Base-by-base conservation (phyloP, 1,284 basidiomycete species). In the Austroboletus niveus region DNA sequence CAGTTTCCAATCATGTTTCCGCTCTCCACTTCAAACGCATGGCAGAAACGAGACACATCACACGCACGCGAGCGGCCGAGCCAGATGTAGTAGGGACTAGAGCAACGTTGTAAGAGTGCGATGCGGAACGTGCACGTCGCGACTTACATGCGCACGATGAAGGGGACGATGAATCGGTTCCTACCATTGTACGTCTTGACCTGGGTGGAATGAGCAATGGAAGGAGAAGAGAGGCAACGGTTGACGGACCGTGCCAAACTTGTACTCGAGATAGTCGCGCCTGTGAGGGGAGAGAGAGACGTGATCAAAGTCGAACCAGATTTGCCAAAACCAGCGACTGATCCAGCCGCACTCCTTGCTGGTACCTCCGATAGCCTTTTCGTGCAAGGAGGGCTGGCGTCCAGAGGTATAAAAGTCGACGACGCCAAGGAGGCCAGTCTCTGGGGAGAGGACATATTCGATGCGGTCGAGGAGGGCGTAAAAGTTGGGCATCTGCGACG, bases 241-340 rank as follows among this genome's bases (percentile, higher is more conserved):
- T 24, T 8, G 29, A 29, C 29, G 6, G 29, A 29, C 29, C 29
- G 29, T 29, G 29, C 29, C 29, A 29, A 29, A 29, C 29, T 29
- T 29, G 29, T 29, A 29, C 29, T 29, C 29, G 29, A 29, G 29
- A 29, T 29, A 29, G 29, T 29, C 29, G 29, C 29, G 29, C 9
- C 29, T 29, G 29, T 29, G 84, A 2, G 84, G 83, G 41, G 86
- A 84, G 1, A 92, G 65, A 53, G 84, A 77, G 49, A 90, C 84
- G 65, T 89, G 86, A 66, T 92, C 89, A 50, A 90, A 79, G 57
- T 87, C 84, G 67, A 91, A 91, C 88, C 85, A 87, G 44, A 84
- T 84, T 59, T 85, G 83, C 87, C 87, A 92, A 74, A 92, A 92
- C 84, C 86, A 86, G 11, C 88, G 79, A 38, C 80, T 80, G 51